These are phyloP conservation scores for Fusarium robinianum DNA, from an alignment of 2,329 filamentous ascomycete species.

Conservation along the genomic window DNA sequence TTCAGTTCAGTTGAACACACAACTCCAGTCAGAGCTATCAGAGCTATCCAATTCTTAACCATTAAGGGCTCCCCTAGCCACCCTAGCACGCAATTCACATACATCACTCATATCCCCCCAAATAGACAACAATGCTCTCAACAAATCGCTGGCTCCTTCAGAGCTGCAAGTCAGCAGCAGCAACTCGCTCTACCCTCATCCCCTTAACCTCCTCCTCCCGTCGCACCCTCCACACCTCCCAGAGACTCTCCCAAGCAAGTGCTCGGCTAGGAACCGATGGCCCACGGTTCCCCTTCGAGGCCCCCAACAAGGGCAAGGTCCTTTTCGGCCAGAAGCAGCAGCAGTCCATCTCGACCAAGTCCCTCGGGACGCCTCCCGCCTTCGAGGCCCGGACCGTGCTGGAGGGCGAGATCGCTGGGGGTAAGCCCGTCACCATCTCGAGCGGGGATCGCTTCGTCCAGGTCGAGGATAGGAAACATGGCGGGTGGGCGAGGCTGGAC, in stretches of 20 bases:
- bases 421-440: conserved; percentile 30
- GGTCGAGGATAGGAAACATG: conserved; percentile 25
- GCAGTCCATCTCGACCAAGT: conserved; percentile 16
- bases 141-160: conserved; percentile 8
- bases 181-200: background rate
- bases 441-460: conserved; percentile 37
- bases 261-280: conserved; percentile 9
- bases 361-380: conserved; percentile 7
- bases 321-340: background rate
- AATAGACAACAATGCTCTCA: too few species aligned
- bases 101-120: background rate
- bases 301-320: conserved; percentile 10
- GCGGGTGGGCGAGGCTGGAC: conserved; percentile 34
- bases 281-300: conserved; percentile 11
- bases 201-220: conserved; percentile 2
- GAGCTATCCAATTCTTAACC: too few species aligned
- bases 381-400: conserved; percentile 21
- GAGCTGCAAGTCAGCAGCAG: conserved; percentile 18
- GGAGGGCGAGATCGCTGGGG: conserved; percentile 3
- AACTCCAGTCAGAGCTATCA: too few species aligned
- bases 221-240: background rate
- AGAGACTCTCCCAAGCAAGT: conserved; percentile 24
- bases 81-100: too few species aligned
- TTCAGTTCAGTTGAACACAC: too few species aligned
- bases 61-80: too few species aligned